Evolutionary conservation across 2,329 filamentous ascomycete genomes (phyloP).

Genomic region (Colletotrichum sp.): DNA sequence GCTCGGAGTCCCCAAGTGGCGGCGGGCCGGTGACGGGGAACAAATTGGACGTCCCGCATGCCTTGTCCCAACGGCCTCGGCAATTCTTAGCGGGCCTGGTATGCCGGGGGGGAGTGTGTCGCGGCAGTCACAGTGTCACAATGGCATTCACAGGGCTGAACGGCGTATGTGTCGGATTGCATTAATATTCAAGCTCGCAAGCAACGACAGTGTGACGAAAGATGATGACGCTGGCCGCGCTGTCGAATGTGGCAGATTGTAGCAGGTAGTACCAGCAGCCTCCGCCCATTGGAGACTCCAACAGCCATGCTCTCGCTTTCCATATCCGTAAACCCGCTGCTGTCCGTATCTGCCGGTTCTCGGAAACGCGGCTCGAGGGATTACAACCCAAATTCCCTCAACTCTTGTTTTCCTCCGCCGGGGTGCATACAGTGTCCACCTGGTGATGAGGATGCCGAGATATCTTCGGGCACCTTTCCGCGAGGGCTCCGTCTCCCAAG

Average conservation of each 20-base stretch:
- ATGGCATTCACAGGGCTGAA: background rate
- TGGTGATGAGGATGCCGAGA: background rate
- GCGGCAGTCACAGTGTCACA: background rate
- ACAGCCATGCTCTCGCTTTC: background rate
- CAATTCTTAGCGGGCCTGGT: background rate
- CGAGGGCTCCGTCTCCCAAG: background rate
- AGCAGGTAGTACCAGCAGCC: background rate
- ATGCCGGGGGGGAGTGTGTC: background rate
- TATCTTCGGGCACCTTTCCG: background rate
- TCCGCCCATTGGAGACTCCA: background rate
- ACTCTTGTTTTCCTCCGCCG: background rate
- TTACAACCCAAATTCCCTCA: background rate
- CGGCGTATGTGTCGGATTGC: background rate
- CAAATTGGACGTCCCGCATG: background rate
- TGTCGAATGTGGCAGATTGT: background rate
- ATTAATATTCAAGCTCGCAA: background rate
- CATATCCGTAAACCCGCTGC: too few relatives aligned
- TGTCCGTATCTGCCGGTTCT: background rate
- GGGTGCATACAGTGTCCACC: background rate
- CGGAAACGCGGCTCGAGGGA: background rate
- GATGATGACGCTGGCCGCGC: background rate
- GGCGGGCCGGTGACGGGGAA: background rate
- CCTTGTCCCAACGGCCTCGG: background rate
- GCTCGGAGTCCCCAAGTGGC: background rate
- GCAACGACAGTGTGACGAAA: background rate